Evolutionary conservation across 139 green algal genomes (phyloP).

Genomic region (Chara braunii): DNA sequence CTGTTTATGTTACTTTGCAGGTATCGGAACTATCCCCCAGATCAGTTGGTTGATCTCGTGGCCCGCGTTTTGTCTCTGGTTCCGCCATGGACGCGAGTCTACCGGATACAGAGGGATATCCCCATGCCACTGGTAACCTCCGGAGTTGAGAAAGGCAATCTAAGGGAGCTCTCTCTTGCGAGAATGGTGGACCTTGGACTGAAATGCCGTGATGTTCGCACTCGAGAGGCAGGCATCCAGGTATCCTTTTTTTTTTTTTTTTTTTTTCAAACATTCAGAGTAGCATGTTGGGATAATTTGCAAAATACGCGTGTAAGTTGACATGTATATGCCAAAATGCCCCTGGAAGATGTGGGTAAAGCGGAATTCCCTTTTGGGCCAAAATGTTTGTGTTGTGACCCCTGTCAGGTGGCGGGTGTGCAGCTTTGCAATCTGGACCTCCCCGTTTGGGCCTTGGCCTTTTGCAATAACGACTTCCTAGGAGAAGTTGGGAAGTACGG

Average conservation of each 20-base stretch:
- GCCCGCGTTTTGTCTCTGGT: slow-evolving; percentile 79
- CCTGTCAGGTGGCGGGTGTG: background rate
- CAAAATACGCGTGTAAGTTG: too few relatives aligned
- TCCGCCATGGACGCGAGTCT: slow-evolving; percentile 82
- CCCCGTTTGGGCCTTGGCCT: too few relatives aligned
- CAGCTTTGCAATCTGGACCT: too few relatives aligned
- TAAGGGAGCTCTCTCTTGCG: slow-evolving; percentile 87
- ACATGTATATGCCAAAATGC: too few relatives aligned
- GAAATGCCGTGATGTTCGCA: slow-evolving; percentile 77
- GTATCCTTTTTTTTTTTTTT: slow-evolving; percentile 1
- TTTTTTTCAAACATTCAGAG: too few relatives aligned
- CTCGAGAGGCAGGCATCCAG: slow-evolving; percentile 86
- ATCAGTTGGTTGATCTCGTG: slow-evolving; percentile 85
- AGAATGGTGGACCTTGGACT: slow-evolving; percentile 82
- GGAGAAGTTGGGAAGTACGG: too few relatives aligned
- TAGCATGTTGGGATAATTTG: too few relatives aligned
- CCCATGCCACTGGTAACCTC: slow-evolving; percentile 92
- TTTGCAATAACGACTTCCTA: too few relatives aligned
- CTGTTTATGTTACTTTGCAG: too few relatives aligned
- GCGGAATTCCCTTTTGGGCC: too few relatives aligned
- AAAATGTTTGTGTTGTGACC: too few relatives aligned
- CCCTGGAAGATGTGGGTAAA: too few relatives aligned
- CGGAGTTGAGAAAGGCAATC: slow-evolving; percentile 84
- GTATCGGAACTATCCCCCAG: slow-evolving; percentile 45
- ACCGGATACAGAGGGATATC: slow-evolving; percentile 91